These are phyloP conservation scores for Fagopyrum tataricum DNA, from an alignment of 148 eudicot species.

Conservation along the genomic window DNA sequence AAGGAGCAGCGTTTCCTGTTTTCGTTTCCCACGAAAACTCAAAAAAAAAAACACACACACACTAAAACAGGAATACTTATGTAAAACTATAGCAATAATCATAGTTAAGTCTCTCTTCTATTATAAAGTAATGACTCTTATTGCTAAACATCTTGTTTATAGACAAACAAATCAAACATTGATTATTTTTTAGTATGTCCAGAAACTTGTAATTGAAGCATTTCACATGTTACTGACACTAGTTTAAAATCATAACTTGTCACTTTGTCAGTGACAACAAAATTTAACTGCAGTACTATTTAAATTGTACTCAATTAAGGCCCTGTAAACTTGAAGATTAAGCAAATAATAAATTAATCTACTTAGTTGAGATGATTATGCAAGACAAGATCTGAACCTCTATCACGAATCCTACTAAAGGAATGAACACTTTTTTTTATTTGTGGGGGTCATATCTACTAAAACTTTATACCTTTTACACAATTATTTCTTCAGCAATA, in stretches of 20 bases:
- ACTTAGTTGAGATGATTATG: not conserved
- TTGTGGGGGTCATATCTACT: constrained; percentile 4
- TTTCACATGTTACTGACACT: constrained; percentile 1
- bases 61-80: too few species aligned
- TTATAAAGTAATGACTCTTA: not conserved
- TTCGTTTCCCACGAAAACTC: too few species aligned
- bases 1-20: too few species aligned
- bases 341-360: not conserved
- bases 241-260: not conserved
- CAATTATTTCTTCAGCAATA: not conserved
- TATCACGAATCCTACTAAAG: not conserved
- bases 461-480: not conserved
- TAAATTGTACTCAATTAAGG: not conserved
- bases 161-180: not conserved
- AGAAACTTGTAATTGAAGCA: not conserved
- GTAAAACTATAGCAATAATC: too few species aligned
- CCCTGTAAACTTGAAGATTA: not conserved
- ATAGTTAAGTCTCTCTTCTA: too few species aligned
- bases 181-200: not conserved
- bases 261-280: not conserved
- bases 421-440: not conserved
- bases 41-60: too few species aligned
- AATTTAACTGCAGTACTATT: not conserved
- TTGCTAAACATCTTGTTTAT: not conserved
- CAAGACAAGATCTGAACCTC: constrained; percentile 2